Percentiles rank a stretch among this genome's conserved stretches.
These are phyloP conservation scores for Arthrinium puccinioides DNA, from an alignment of 2,329 filamentous ascomycete genomes.

Conservation along the genomic window DNA sequence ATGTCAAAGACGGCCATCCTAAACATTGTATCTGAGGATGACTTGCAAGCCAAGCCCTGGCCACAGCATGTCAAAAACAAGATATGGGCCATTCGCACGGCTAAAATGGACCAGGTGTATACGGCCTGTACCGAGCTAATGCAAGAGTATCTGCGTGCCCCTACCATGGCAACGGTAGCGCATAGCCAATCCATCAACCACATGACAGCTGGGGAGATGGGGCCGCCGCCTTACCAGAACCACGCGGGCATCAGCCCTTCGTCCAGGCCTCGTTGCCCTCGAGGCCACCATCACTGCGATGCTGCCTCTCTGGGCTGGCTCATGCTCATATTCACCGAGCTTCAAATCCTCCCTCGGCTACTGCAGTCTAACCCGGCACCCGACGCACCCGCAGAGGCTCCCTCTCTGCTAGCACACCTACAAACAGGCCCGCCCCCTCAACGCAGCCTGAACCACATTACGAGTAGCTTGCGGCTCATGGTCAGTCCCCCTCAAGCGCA, in stretches of 20 bases:
- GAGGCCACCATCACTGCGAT: slow-evolving; percentile 42
- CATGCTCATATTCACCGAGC: slow-evolving; percentile 42
- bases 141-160: slow-evolving; percentile 35
- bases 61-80: slow-evolving; percentile 39
- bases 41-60: slow-evolving; percentile 36
- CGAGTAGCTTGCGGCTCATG: slow-evolving; percentile 34
- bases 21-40: slow-evolving; percentile 34
- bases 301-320: slow-evolving; percentile 46
- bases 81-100: slow-evolving; percentile 38
- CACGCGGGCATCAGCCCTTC: too few relatives aligned
- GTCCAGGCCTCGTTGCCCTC: slow-evolving; percentile 38
- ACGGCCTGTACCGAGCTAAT: slow-evolving; percentile 35
- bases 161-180: too few relatives aligned
- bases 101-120: slow-evolving; percentile 43
- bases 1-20: slow-evolving; percentile 43
- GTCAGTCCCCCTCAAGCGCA: slow-evolving; percentile 35
- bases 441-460: slow-evolving; percentile 36
- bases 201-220: too few relatives aligned
- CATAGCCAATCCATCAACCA: background rate
- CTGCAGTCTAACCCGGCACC: slow-evolving; percentile 25
- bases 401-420: slow-evolving; percentile 12
- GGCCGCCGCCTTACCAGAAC: too few relatives aligned
- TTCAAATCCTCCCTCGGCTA: slow-evolving; percentile 34
- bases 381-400: too few relatives aligned
- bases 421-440: slow-evolving; percentile 22